A percentile compares a stretch with the other conserved stretches of the same genome.
Conservation (phyloP, 495 filamentous ascomycete genomes). For the Aspergillus kassunensis region DNA sequence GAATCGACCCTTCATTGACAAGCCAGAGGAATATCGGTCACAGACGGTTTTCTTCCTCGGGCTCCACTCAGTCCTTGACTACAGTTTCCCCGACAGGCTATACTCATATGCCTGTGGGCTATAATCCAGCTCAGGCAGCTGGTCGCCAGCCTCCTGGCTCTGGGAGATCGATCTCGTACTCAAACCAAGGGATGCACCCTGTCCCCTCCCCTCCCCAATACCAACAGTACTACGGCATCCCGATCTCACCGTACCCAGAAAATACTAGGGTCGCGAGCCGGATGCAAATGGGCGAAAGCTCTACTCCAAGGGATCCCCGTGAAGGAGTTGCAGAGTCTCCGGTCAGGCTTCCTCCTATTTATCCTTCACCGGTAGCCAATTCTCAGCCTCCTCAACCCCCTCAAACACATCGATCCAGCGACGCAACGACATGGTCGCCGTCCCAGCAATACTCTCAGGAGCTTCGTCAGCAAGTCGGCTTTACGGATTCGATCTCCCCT, state of each 20-base stretch:
- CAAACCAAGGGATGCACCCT: conserved; percentile 26
- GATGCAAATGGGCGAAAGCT: conserved; percentile 25
- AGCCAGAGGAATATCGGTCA: conserved; percentile 27
- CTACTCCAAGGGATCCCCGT: conserved; percentile 26
- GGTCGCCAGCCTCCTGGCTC: conserved; percentile 25
- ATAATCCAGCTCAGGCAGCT: conserved; percentile 29
- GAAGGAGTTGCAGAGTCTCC: conserved; percentile 35
- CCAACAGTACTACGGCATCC: conserved; percentile 23
- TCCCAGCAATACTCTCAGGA: conserved; percentile 3
- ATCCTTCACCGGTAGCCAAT: conserved; percentile 27
- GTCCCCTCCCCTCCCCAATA: conserved; percentile 38
- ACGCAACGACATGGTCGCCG: conserved; percentile 28
- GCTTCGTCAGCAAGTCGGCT: conserved; percentile 18
- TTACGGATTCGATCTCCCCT: conserved; percentile 29
- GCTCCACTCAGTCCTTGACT: conserved; percentile 27
- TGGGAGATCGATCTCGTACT: conserved; percentile 31
- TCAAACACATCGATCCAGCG: conserved; percentile 38
- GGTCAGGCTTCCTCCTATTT: conserved; percentile 43
- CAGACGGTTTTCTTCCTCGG: conserved; percentile 39
- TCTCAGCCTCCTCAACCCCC: no score
- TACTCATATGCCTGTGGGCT: conserved; percentile 24
- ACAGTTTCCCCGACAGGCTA: conserved; percentile 29
- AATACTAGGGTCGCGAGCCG: conserved; percentile 23
- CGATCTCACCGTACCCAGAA: conserved; percentile 30
- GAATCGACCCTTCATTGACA: conserved; percentile 28